Evolutionary conservation across 2,329 filamentous ascomycete genomes (phyloP).

Genomic region (Aspergillus puulaauensis): DNA sequence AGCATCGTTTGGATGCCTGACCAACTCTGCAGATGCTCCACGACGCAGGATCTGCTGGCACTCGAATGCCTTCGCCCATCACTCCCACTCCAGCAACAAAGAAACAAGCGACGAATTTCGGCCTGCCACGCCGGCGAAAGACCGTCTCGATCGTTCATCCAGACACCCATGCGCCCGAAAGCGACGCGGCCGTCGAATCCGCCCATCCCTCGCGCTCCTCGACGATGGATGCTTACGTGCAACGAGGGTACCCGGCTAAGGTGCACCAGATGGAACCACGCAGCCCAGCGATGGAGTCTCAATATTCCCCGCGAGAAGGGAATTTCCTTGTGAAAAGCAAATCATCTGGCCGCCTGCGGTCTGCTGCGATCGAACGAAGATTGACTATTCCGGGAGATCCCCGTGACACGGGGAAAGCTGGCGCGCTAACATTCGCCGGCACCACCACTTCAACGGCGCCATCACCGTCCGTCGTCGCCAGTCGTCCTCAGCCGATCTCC

Average conservation of each 20-base stretch:
- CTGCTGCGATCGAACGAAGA: slow-evolving; percentile 6
- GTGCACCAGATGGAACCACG: neutral
- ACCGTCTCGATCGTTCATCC: slow-evolving; percentile 20
- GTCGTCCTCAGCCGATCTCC: neutral
- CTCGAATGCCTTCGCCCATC: slow-evolving; percentile 7
- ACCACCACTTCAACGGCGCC: slow-evolving; percentile 13
- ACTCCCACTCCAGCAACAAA: slow-evolving; percentile 9
- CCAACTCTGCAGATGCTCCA: slow-evolving; percentile 21
- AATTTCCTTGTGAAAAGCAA: slow-evolving; percentile 5
- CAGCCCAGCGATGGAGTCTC: slow-evolving; percentile 4
- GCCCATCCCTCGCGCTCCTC: slow-evolving; percentile 11
- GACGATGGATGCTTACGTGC: slow-evolving; percentile 9
- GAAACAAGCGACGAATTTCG: neutral
- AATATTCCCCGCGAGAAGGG: slow-evolving; percentile 2
- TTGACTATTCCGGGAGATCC: slow-evolving; percentile 22
- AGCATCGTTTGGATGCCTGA: slow-evolving; percentile 21
- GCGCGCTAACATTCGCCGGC: slow-evolving; percentile 25
- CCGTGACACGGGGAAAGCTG: slow-evolving; percentile 30
- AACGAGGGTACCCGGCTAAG: neutral
- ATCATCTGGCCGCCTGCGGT: slow-evolving; percentile 2
- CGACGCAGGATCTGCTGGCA: slow-evolving; percentile 18
- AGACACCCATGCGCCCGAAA: slow-evolving; percentile 16
- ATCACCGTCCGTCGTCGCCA: slow-evolving; percentile 5
- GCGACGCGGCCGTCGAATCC: neutral
- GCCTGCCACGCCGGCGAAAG: slow-evolving; percentile 17